These are phyloP conservation scores for Cyberlindnera nakhonratchasimensis DNA, from an alignment of 805 yeast species.

Conservation along the genomic window DNA sequence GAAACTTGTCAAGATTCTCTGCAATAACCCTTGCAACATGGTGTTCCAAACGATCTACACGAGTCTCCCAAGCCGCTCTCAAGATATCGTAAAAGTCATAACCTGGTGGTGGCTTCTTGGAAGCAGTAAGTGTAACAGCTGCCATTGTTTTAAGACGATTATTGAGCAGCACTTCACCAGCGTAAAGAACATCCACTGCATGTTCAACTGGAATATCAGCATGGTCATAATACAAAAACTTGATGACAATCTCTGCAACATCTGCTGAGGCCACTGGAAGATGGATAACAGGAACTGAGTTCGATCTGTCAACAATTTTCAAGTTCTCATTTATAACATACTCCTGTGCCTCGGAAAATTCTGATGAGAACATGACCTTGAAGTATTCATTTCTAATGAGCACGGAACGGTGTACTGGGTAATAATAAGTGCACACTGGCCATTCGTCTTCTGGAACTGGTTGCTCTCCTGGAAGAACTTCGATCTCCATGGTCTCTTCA, in stretches of 20 bases:
- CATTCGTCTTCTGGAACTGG: slow-evolving; percentile 12
- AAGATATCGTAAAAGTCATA: slow-evolving; percentile 53
- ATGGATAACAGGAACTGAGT: slow-evolving; percentile 30
- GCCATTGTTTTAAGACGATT: slow-evolving; percentile 67
- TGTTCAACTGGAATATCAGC: slow-evolving; percentile 45
- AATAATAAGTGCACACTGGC: slow-evolving; percentile 31
- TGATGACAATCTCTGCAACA: slow-evolving; percentile 49
- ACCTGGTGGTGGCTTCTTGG: slow-evolving; percentile 27
- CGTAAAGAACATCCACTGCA: slow-evolving; percentile 53
- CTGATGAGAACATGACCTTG: slow-evolving; percentile 56
- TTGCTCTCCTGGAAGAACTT: slow-evolving; percentile 4
- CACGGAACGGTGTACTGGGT: slow-evolving; percentile 64
- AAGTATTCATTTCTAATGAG: slow-evolving; percentile 61
- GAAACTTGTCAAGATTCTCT: slow-evolving; percentile 38
- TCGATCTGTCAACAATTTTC: slow-evolving; percentile 13
- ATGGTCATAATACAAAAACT: slow-evolving; percentile 59
- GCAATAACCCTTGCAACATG: slow-evolving; percentile 60
- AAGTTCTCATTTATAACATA: slow-evolving; percentile 13
- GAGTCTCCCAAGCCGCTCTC: slow-evolving; percentile 63
- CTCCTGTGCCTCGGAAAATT: slow-evolving; percentile 36
- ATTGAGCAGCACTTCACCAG: slow-evolving; percentile 54
- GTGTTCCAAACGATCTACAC: slow-evolving; percentile 62
- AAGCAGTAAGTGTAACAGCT: slow-evolving; percentile 40
- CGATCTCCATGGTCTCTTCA: slow-evolving; percentile 29
- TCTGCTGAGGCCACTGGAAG: slow-evolving; percentile 30